Base-by-base conservation (phyloP, 495 filamentous ascomycete species). In the Zalerion maritima region DNA sequence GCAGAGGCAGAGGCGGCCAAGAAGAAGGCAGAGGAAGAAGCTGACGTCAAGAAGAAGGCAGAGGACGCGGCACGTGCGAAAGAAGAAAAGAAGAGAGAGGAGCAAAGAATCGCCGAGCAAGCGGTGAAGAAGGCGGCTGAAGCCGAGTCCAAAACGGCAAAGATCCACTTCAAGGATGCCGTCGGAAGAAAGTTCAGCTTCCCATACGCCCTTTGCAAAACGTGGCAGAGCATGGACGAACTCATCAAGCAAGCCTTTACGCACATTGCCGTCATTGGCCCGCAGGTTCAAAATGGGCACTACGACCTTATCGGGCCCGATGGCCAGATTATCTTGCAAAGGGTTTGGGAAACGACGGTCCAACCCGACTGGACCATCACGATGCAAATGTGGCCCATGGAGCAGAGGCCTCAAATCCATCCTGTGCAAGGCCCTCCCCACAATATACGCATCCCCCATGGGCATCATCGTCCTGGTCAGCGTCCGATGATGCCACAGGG, bases 381-480 rank as follows among this genome's bases (percentile, higher is more conserved):
- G 2, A 94, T 94, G 87, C 81, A 91, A 39, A 89, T 94, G 83
- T 94, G 86, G 86, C 85, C 87, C 4, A 78, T 93, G 62, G 61
- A 65, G 14, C 55, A 55, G 38, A 34, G 39, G n/a, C 44, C 49
- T 2, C 41, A 28, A 4, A n/a, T n/a, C n/a, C n/a, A n/a, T n/a
- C n/a, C n/a, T n/a, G n/a, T n/a, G n/a, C n/a, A n/a, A n/a, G n/a
- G n/a, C n/a, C 34, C 22, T 6, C 29, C 40, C 14, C 18, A 18
- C 14, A 40, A 37, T 18, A 25, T 26, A 13, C 22, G 12, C 12
- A 15, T 18, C n/a, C 28, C 16, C 3, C 28, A 18, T 14, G 28
- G 28, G 13, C 9, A 21, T 14, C 18, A 13, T 11, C 2, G 4
- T 6, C 18, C 14, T 11, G 7, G 25, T 13, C 17, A 19, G 24